Percentiles rank a stretch among this genome's conserved stretches.
Evolutionary conservation across 2,329 filamentous ascomycete species (phyloP).

Genomic region (Penicillium sp.): DNA sequence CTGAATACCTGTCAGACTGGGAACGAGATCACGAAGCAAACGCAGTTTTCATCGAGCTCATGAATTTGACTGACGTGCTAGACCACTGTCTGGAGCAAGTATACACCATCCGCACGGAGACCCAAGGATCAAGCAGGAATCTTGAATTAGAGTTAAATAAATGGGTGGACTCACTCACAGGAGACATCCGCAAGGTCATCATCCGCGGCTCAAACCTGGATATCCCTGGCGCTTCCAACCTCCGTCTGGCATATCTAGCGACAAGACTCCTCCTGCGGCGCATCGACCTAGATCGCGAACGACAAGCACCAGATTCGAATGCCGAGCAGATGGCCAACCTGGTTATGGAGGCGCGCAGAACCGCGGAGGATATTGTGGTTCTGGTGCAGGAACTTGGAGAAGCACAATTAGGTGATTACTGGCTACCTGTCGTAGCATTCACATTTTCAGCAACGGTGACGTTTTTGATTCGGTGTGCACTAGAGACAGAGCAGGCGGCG

Average conservation of each 20-base stretch:
- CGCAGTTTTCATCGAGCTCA: constrained; percentile 47
- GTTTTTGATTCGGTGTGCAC: constrained; percentile 52
- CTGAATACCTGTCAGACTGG: constrained; percentile 33
- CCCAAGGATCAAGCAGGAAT: constrained; percentile 11
- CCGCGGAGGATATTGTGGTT: constrained; percentile 51
- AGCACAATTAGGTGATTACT: constrained; percentile 50
- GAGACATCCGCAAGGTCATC: constrained; percentile 41
- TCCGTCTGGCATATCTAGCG: constrained; percentile 53
- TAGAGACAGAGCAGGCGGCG: constrained; percentile 30
- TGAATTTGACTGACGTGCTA: constrained; percentile 46
- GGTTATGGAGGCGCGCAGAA: constrained; percentile 43
- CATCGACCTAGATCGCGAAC: constrained; percentile 46
- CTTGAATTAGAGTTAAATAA: constrained; percentile 42
- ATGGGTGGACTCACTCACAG: constrained; percentile 48
- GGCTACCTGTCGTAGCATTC: constrained; percentile 51
- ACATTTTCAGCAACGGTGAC: constrained; percentile 51
- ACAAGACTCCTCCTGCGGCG: constrained; percentile 49
- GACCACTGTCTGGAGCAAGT: constrained; percentile 36
- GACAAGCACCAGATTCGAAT: constrained; percentile 21
- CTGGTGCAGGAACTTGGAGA: constrained; percentile 48
- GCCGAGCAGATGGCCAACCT: constrained; percentile 22
- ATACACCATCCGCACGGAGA: constrained; percentile 32
- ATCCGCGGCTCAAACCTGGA: constrained; percentile 44
- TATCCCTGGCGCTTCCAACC: constrained; percentile 50
- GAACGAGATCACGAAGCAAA: constrained; percentile 29